Base-by-base conservation (phyloP, 2,329 filamentous ascomycete genomes). In the Penicillium janthinellum region DNA sequence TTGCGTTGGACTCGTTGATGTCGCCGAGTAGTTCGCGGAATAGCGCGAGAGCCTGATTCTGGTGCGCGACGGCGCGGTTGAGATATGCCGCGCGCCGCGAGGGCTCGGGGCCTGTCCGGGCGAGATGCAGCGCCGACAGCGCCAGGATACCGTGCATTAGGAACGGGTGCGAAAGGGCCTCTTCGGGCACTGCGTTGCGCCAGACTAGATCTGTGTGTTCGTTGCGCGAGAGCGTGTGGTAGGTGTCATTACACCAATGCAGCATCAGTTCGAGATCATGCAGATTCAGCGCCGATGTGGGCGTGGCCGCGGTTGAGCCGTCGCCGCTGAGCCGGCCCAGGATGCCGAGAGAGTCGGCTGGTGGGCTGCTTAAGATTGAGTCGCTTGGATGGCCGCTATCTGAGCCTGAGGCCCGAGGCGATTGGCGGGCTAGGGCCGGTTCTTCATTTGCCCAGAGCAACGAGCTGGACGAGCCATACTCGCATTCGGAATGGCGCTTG, bases 201-300 rank as follows among this genome's bases (percentile, higher is more conserved):
- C 74, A 77, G 58, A 77, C 71, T 11, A 62, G 60, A 50, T 77
- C 73, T 1, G 71, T 75, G 14, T 47, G 59, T 17, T 70, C 67
- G 49, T 66, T 66, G 11, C 73, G 73, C 2, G 70, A 67, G 10
- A 75, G 54, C 1, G 64, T 63, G 38, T 56, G 57, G 50, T 76
- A 74, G 4, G 76, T 78, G 11, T 71, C 60, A 56, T 73, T 75
- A 54, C 71, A 74, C 74, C 74, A 75, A 17, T 75, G 73, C 65
- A 75, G 71, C 63, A 77, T 78, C 28, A 79, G 73, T 64, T 79
- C 81, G 50, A 77, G 67, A 59, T 82, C 77, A 45, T 78, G 71
- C 22, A 82, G 64, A 57, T 81, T 80, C 8, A 82, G 67, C 37
- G 77, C 73, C 14, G 74, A 65, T 10, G 54, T 42, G 4, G 66